These are phyloP conservation scores for Cardamine occulta DNA, from an alignment of 345 rosid species.

Conservation along the genomic window DNA sequence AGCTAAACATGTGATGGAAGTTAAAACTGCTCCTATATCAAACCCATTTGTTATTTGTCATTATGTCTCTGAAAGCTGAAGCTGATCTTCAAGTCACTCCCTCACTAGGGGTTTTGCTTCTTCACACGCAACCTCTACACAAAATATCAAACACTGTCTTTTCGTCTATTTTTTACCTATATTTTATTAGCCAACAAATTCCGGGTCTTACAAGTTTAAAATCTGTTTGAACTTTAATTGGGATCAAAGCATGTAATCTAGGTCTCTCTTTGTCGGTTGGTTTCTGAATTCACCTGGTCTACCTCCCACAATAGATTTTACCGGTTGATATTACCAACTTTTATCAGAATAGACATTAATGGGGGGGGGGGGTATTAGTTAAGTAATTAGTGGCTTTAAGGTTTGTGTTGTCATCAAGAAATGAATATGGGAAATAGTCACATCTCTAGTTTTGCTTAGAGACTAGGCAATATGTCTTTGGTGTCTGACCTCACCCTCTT, in stretches of 20 bases:
- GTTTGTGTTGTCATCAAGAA: slow-evolving; percentile 38
- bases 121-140: slow-evolving; percentile 46
- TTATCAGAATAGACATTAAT: slow-evolving; percentile 4
- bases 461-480: slow-evolving; percentile 42
- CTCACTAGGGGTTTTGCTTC: slow-evolving; percentile 43
- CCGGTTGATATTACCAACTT: slow-evolving; percentile 6
- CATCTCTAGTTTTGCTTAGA: slow-evolving; percentile 41
- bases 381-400: slow-evolving; percentile 27
- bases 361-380: neutral
- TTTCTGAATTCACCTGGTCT: neutral
- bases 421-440: slow-evolving; percentile 35
- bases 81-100: slow-evolving; percentile 46
- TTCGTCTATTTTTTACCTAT: slow-evolving; percentile 8
- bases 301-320: slow-evolving; percentile 5
- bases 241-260: neutral
- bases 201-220: neutral
- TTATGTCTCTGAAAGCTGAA: slow-evolving; percentile 48
- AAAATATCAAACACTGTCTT: slow-evolving; percentile 38
- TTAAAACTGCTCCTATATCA: slow-evolving; percentile 40
- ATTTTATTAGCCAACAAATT: neutral
- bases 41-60: slow-evolving; percentile 47
- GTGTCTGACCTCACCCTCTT: slow-evolving; percentile 34
- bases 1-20: slow-evolving; percentile 43
- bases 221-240: neutral
- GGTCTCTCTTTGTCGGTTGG: neutral